Percentiles rank a stretch among this genome's conserved stretches.
Conservation (phyloP, 2,329 filamentous ascomycete genomes). For the Coniochaeta sp. region DNA sequence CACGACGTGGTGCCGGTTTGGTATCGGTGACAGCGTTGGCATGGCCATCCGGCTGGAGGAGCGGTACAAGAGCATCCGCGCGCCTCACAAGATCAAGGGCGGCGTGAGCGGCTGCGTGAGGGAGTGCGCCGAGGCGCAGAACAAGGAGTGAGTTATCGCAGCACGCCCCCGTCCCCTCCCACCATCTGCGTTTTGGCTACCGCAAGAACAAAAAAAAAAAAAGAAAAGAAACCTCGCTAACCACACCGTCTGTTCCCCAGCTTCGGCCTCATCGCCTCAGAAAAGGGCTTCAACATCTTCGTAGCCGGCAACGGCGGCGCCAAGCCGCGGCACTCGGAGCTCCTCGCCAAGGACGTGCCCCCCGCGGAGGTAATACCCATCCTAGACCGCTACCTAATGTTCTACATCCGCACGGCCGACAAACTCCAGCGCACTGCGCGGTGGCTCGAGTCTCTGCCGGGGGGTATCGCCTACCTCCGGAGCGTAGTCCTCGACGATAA, state of each 20-base stretch:
- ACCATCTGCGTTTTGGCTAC: neutral
- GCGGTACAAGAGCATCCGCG: constrained; percentile 85
- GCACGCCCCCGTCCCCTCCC: neutral
- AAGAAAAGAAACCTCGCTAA: neutral
- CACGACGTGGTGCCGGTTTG: constrained; percentile 84
- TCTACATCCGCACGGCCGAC: constrained; percentile 90
- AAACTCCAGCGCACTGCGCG: constrained; percentile 82
- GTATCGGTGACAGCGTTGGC: constrained; percentile 82
- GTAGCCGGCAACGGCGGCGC: constrained; percentile 86
- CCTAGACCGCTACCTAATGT: constrained; percentile 82
- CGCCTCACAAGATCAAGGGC: constrained; percentile 85
- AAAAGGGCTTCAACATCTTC: constrained; percentile 91
- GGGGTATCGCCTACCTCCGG: constrained; percentile 74
- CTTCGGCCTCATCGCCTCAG: constrained; percentile 85
- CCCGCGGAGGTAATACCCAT: constrained; percentile 77
- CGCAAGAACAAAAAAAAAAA: neutral
- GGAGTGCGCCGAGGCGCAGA: constrained; percentile 87
- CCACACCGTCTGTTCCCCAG: constrained; percentile 26
- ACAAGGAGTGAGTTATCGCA: constrained; percentile 65
- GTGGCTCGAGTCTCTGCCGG: constrained; percentile 79
- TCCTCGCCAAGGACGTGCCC: constrained; percentile 80
- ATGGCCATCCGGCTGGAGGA: constrained; percentile 85
- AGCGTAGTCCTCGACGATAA: constrained; percentile 81
- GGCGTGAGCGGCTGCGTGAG: constrained; percentile 87
- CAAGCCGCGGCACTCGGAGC: constrained; percentile 72